phyloP scores from a whole-genome alignment of 148 eudicot species.

The Diospyros kaki region DNA sequence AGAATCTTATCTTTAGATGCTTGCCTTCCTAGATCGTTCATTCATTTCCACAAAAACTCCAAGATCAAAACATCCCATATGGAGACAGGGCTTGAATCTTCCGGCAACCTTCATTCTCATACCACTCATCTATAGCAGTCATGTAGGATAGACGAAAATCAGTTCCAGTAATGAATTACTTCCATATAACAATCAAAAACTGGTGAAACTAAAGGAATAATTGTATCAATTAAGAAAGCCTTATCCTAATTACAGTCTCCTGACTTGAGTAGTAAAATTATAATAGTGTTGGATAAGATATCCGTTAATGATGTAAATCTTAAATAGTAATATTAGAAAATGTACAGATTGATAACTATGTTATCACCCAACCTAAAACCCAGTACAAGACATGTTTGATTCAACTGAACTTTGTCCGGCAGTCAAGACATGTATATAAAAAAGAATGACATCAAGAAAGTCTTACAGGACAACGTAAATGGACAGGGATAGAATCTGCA shows the following conservation, averaged over 20 bases:
- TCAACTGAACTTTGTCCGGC: background rate
- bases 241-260: background rate
- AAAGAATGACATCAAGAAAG: constrained; percentile 6
- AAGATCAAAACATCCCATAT: constrained; percentile 85
- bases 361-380: too few species aligned
- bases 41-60: constrained; percentile 68
- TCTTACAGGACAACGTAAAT: constrained; percentile 76
- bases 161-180: background rate
- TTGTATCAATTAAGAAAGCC: background rate
- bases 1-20: constrained; percentile 11
- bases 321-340: too few species aligned
- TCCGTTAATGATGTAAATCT: too few species aligned
- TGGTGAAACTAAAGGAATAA: background rate
- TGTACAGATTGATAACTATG: too few species aligned
- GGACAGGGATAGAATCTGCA: constrained; percentile 63
- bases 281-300: too few species aligned
- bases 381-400: too few species aligned
- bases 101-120: constrained; percentile 77
- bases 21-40: constrained; percentile 71
- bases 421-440: background rate
- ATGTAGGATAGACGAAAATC: background rate
- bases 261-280: too few species aligned
- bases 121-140: constrained; percentile 61
- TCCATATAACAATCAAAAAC: background rate
- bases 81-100: constrained; percentile 66